phyloP scores from a whole-genome alignment of 495 filamentous ascomycete species.

The Aspergillus kassunensis region DNA sequence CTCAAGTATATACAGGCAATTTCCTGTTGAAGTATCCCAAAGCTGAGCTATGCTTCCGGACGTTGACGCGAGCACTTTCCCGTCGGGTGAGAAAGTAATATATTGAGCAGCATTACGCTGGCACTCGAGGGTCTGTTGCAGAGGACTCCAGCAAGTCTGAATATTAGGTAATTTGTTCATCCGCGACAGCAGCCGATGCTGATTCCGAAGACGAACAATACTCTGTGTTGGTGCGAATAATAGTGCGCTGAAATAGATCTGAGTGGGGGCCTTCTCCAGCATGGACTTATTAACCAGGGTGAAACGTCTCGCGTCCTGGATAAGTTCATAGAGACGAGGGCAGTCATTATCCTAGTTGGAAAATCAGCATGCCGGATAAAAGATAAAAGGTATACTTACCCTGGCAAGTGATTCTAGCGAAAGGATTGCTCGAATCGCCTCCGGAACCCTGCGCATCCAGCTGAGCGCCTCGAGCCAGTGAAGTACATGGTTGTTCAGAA shows the following conservation, averaged over 20 bases:
- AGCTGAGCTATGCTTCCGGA: background rate
- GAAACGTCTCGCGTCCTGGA: slow-evolving; percentile 35
- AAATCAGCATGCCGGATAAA: too few relatives aligned
- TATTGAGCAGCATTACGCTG: background rate
- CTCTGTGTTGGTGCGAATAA: slow-evolving; percentile 28
- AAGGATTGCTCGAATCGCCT: slow-evolving; percentile 10
- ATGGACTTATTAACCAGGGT: slow-evolving; percentile 22
- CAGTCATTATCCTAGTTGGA: slow-evolving; percentile 9
- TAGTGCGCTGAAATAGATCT: slow-evolving; percentile 25
- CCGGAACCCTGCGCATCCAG: slow-evolving; percentile 29
- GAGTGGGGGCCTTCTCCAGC: slow-evolving; percentile 26
- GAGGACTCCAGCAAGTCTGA: slow-evolving; percentile 4
- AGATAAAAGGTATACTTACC: slow-evolving; percentile 1
- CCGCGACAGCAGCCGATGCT: background rate
- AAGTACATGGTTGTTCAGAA: slow-evolving; percentile 40
- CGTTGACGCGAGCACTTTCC: background rate
- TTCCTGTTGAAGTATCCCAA: background rate
- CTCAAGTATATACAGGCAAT: slow-evolving; percentile 9
- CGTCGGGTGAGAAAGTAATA: slow-evolving; percentile 6
- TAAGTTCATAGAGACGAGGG: slow-evolving; percentile 21
- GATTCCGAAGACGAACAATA: slow-evolving; percentile 1
- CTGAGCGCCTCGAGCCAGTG: slow-evolving; percentile 44
- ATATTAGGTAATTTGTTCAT: background rate
- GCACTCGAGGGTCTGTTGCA: slow-evolving; percentile 2
- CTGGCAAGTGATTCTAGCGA: background rate